These are phyloP conservation scores for Didymella arachidicola DNA, from an alignment of 2,329 filamentous ascomycete species.

Conservation along the genomic window DNA sequence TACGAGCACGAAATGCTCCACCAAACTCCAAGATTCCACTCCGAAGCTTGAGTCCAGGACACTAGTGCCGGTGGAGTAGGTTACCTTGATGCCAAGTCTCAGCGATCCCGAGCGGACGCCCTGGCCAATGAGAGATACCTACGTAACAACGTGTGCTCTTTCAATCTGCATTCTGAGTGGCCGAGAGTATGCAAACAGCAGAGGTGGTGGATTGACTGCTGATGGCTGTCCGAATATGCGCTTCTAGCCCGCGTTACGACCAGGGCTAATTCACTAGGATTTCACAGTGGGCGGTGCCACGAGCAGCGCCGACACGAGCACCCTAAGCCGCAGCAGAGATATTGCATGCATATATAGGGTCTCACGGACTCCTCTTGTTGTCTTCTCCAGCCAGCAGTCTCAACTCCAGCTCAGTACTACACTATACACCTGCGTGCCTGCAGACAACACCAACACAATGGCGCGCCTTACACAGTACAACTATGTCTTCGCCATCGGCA, in stretches of 20 bases:
- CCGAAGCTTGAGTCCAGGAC: constrained; percentile 20
- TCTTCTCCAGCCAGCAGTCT: constrained; percentile 30
- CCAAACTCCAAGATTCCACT: constrained; percentile 20
- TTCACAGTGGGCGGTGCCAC: constrained; percentile 15
- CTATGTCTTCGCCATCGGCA: constrained; percentile 79
- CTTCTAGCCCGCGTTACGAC: constrained; percentile 20
- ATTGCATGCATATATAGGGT: constrained; percentile 32
- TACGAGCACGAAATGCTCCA: constrained; percentile 15
- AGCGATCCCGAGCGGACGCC: constrained; percentile 14
- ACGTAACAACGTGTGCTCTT: constrained; percentile 26
- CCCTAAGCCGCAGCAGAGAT: constrained; percentile 24
- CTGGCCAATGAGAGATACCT: constrained; percentile 25
- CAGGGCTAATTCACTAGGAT: constrained; percentile 24
- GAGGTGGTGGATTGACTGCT: constrained; percentile 21
- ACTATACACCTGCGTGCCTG: constrained; percentile 26
- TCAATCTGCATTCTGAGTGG: constrained; percentile 23
- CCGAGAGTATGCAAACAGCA: constrained; percentile 16
- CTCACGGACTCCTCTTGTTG: constrained; percentile 22
- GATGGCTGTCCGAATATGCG: constrained; percentile 18
- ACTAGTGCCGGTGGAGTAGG: constrained; percentile 18
- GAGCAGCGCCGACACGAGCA: constrained; percentile 24
- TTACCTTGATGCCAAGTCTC: constrained; percentile 16
- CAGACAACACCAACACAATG: constrained; percentile 27
- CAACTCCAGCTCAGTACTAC: constrained; percentile 23
- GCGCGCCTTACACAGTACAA: constrained; percentile 58